Conservation (phyloP, 2,329 filamentous ascomycete species). For the Alternaria brassicae region DNA sequence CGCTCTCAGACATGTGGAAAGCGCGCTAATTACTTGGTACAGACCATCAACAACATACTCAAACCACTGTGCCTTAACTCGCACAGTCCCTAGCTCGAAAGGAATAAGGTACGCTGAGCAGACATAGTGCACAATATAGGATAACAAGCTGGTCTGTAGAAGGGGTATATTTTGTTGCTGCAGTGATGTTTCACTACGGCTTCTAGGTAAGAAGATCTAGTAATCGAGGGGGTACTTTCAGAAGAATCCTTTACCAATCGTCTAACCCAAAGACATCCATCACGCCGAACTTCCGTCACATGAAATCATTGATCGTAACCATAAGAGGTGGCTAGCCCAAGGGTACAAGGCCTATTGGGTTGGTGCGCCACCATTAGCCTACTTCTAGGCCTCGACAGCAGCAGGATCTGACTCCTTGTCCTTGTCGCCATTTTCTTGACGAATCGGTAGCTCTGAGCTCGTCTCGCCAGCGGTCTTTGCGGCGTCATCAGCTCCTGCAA, state of each 20-base stretch:
- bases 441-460: slow-evolving; percentile 4
- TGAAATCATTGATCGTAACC: slow-evolving; percentile 17
- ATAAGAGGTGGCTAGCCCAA: background rate
- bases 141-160: background rate
- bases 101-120: too few species aligned
- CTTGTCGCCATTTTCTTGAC: slow-evolving; percentile 7
- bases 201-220: slow-evolving; percentile 15
- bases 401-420: slow-evolving; percentile 26
- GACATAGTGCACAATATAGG: too few species aligned
- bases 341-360: slow-evolving; percentile 9
- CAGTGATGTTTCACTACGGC: slow-evolving; percentile 8
- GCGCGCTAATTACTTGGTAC: background rate
- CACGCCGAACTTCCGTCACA: slow-evolving; percentile 23
- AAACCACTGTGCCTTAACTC: too few species aligned
- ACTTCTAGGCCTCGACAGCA: slow-evolving; percentile 15
- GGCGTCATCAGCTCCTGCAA: slow-evolving; percentile 11
- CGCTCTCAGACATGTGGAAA: background rate
- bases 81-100: background rate
- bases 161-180: slow-evolving; percentile 14
- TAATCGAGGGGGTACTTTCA: slow-evolving; percentile 7
- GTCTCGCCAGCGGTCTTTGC: slow-evolving; percentile 4
- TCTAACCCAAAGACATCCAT: slow-evolving; percentile 18
- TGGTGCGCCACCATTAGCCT: background rate
- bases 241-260: slow-evolving; percentile 1
- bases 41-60: too few species aligned